Evolutionary conservation across 306 rosid genomes (phyloP).

Genomic region (Quercus robur): DNA sequence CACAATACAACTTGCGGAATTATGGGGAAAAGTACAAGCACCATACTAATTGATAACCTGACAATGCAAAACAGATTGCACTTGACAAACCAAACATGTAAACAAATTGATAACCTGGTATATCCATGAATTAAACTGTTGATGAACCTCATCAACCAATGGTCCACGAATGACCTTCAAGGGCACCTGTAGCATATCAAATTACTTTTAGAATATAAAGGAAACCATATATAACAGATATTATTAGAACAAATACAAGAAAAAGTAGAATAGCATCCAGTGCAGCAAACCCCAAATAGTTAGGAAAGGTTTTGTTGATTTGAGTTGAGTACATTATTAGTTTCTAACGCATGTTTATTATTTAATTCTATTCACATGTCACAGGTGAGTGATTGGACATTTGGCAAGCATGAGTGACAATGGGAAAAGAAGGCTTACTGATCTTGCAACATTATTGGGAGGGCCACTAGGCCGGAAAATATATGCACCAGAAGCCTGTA

Average conservation of each 20-base stretch:
- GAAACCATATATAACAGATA: neutral
- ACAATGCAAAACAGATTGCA: neutral
- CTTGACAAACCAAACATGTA: neutral
- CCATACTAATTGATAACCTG: neutral
- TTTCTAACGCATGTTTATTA: neutral
- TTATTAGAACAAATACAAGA: neutral
- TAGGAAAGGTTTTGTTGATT: neutral
- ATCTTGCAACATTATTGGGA: conserved; percentile 70
- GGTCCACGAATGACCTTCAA: conserved; percentile 60
- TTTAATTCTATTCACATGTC: neutral
- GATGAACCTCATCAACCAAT: conserved; percentile 72
- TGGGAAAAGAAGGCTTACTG: conserved; percentile 45
- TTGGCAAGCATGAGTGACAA: neutral
- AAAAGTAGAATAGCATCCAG: neutral
- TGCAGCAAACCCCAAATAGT: neutral
- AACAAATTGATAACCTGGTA: conserved; percentile 55
- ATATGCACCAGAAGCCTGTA: conserved; percentile 78
- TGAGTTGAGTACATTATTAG: neutral
- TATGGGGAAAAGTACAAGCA: neutral
- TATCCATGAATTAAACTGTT: conserved; percentile 74
- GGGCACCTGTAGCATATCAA: conserved; percentile 44
- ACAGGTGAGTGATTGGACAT: neutral
- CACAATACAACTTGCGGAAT: neutral
- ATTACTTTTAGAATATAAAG: neutral
- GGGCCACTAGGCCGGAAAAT: conserved; percentile 77